phyloP scores from a whole-genome alignment of 2,329 filamentous ascomycete species.

The Calonectria pauciramosa region DNA sequence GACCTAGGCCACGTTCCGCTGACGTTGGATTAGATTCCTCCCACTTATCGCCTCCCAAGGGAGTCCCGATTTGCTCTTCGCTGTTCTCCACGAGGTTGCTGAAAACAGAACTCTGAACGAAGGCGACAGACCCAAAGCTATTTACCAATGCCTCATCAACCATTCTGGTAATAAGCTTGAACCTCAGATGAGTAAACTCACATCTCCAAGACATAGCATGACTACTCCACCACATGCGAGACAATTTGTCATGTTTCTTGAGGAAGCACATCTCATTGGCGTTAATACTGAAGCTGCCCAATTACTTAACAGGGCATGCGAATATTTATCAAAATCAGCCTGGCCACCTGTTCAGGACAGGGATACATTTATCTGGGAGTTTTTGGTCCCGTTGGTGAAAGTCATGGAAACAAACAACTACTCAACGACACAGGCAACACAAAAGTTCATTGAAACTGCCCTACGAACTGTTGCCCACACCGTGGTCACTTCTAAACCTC shows the following conservation, averaged over 20 bases:
- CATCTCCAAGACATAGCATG: not conserved
- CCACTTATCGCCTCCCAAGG: not conserved
- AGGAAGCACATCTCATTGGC: not conserved
- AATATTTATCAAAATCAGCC: not conserved
- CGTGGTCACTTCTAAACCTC: not conserved
- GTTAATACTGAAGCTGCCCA: not conserved
- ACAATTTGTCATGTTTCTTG: slow-evolving; percentile 1
- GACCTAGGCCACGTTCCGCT: not conserved
- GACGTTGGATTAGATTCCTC: slow-evolving; percentile 20
- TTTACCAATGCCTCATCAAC: slow-evolving; percentile 7
- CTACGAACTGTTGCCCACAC: not conserved
- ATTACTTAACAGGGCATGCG: slow-evolving; percentile 22
- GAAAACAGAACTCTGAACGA: not conserved
- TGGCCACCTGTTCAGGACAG: not conserved
- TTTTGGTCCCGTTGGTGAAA: not conserved
- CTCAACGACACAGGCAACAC: not conserved
- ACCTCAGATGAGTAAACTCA: not conserved
- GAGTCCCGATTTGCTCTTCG: not conserved
- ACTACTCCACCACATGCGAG: not conserved
- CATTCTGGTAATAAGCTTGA: slow-evolving; percentile 10
- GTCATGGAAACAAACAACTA: not conserved
- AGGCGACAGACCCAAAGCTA: not conserved
- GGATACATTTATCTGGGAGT: not conserved
- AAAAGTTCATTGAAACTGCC: slow-evolving; percentile 5
- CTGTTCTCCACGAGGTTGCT: not conserved